Base-by-base conservation (phyloP, 140 eudicot genomes). In the Senecio squalidus region DNA sequence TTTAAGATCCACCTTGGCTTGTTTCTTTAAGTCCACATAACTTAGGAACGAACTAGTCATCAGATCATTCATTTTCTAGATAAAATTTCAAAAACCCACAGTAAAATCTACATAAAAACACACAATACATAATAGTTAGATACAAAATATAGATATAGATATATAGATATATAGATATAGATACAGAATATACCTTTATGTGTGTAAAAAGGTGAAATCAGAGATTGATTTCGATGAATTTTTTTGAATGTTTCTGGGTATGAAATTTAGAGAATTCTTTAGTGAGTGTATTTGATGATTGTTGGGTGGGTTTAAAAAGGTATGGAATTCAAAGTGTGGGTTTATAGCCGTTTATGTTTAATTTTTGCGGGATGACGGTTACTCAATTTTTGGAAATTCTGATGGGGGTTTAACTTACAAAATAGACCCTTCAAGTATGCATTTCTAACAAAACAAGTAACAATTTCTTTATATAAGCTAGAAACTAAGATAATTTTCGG, bases 11-110 rank as follows among this genome's bases (percentile, higher is more conserved):
- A 57, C 54, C 28, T 69, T 49, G 69, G 95, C 80, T 68, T 90
- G 94, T 68, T 83, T 90, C 90, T 90, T 90, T 75, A 90, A 64
- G 8, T 90, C 95, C 57, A 61, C 84, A 60, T 90, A 86, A 83
- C 79, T 81, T 66, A 78, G 40, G 60, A 90, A 86, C 39, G 95
- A 90, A 48, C 76, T 90, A 0, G 97, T 86, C 97, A 90, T 86
- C 1, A 86, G 77, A 70, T 90, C 95, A 76, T 90, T 90, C 97
- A 90, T 86, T 54, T 79, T 86, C 36, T 66, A 50, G 24, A 4
- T 68, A 34, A 46, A 18, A 16, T 46, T 46, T 46, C 0, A 46
- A 40, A 43, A 43, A 1, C 49, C 49, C 14, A 5, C 5, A 13
- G 49, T 1, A 43, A 43, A 43, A 43, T 5, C 49, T n/a, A 25